Evolutionary conservation across 2,329 filamentous ascomycete species (phyloP), one percentile per base, ranked within the genome.

Genomic region (Alternaria triticimaculans): DNA sequence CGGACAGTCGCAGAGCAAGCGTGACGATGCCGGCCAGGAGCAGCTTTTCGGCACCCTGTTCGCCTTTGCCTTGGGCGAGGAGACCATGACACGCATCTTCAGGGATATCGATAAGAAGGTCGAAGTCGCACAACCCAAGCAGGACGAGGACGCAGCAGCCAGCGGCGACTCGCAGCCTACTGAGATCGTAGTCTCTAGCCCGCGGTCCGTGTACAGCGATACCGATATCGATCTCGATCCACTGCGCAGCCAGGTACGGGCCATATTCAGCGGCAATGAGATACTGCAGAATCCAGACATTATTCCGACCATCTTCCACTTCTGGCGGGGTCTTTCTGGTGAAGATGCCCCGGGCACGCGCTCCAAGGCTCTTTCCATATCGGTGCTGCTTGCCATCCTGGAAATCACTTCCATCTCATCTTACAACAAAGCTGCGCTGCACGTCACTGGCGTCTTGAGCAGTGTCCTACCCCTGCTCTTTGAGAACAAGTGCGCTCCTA

Each of bases 11-110:
- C 65, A 73, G 23, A 76, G 67, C 61, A 73, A 61, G 43, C 75
- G 71, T 28, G 78, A 81, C 64, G 73, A 80, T 67, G 74, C 74
- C 12, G 79, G 77, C 41, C 77, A 79, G 48, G 92, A 96, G 70
- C 91, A 94, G 78, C 85, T 96, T 5, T 96, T 96, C 80, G 93
- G 93, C 26, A 90, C 91, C 71, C 86, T 97, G 9, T 85, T 97
- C 54, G 88, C 92, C 6, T 95, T 96, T 80, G 90, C 91, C 1
- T 81, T 97, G 55, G 91, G 93, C 59, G 91, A 97, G 76, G 89
- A 93, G 74, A 87, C 89, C 48, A 84, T 95, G 63, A 88, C 91
- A 57, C 83, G 87, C 59, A 84, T 96, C 53, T 96, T 92, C 76
- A 80, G 76, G 14, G 72, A 80, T 62, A 74, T 80, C 15, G 76